Percentiles rank a stretch among this genome's conserved stretches.
phyloP scores from a whole-genome alignment of 495 filamentous ascomycete species.

The Chlorociboria aeruginascens region DNA sequence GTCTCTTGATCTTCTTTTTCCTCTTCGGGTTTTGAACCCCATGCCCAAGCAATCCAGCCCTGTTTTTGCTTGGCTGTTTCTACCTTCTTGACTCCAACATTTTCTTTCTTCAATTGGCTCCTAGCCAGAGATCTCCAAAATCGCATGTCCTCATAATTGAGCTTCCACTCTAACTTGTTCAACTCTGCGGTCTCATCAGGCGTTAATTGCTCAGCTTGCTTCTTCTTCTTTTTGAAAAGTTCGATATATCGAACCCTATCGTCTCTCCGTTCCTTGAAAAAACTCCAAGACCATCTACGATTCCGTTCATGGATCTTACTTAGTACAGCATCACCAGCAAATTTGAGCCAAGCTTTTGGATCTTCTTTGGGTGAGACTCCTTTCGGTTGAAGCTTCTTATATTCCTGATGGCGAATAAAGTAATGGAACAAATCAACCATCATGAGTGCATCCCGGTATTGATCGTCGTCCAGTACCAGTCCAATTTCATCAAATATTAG shows the following conservation, averaged over 20 bases:
- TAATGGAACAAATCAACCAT: slow-evolving; percentile 97
- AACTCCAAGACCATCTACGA: slow-evolving; percentile 83
- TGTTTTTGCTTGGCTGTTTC: slow-evolving; percentile 41
- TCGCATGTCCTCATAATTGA: slow-evolving; percentile 88
- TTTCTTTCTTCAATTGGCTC: slow-evolving; percentile 91
- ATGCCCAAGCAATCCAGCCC: slow-evolving; percentile 80
- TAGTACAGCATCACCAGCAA: slow-evolving; percentile 78
- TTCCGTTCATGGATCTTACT: slow-evolving; percentile 92
- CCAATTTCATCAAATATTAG: slow-evolving; percentile 93
- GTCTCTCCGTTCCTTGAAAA: slow-evolving; percentile 83
- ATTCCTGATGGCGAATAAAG: slow-evolving; percentile 94
- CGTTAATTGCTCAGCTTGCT: slow-evolving; percentile 61
- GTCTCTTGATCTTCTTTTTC: slow-evolving; percentile 55
- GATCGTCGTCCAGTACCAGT: slow-evolving; percentile 87
- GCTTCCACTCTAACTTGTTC: slow-evolving; percentile 68
- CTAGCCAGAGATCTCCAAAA: slow-evolving; percentile 93
- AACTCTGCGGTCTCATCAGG: slow-evolving; percentile 60
- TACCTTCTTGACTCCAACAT: slow-evolving; percentile 60
- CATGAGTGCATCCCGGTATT: slow-evolving; percentile 95
- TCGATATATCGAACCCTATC: slow-evolving; percentile 82
- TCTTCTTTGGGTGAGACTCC: slow-evolving; percentile 73
- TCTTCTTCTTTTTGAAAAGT: slow-evolving; percentile 74
- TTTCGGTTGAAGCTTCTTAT: slow-evolving; percentile 87
- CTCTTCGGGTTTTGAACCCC: slow-evolving; percentile 62
- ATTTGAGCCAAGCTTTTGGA: slow-evolving; percentile 80